Evolutionary conservation across 768 basidiomycete species (phyloP).

Genomic region (Cyathus striatus): DNA sequence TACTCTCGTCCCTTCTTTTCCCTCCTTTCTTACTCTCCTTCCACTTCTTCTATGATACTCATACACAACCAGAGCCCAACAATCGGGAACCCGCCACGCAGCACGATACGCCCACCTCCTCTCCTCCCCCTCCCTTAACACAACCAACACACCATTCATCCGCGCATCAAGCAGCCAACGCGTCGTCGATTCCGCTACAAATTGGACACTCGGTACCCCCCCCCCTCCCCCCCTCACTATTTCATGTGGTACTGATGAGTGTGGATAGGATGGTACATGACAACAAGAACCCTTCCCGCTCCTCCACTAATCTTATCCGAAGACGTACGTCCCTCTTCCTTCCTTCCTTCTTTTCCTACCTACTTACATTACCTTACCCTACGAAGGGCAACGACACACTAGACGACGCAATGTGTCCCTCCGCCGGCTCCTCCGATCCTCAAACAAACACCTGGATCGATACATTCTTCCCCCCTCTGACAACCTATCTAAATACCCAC

Average conservation of each 20-base stretch:
- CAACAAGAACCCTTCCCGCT: constrained; percentile 22
- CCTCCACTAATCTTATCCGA: constrained; percentile 57
- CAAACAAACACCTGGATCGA: constrained; percentile 51
- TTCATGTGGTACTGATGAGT: background rate
- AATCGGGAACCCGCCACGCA: constrained; percentile 46
- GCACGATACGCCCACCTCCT: constrained; percentile 46
- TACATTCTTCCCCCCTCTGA: constrained; percentile 51
- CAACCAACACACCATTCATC: constrained; percentile 43
- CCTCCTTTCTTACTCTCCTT: no score
- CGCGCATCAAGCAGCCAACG: constrained; percentile 44
- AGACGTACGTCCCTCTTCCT: constrained; percentile 44
- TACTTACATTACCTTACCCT: background rate
- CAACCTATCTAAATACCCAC: constrained; percentile 50
- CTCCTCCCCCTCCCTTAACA: no score
- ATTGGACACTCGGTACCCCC: constrained; percentile 70
- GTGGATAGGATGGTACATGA: background rate
- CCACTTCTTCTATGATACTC: no score
- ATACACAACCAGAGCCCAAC: constrained; percentile 15
- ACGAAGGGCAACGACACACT: constrained; percentile 60
- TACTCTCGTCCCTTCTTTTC: no score
- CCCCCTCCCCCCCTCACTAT: constrained; percentile 1
- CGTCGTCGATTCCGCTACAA: constrained; percentile 61
- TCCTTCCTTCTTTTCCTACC: background rate
- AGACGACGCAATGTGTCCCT: constrained; percentile 61
- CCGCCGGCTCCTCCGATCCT: constrained; percentile 36